These are phyloP conservation scores for Alnus rubra DNA, from an alignment of 306 rosid genomes.

Conservation along the genomic window DNA sequence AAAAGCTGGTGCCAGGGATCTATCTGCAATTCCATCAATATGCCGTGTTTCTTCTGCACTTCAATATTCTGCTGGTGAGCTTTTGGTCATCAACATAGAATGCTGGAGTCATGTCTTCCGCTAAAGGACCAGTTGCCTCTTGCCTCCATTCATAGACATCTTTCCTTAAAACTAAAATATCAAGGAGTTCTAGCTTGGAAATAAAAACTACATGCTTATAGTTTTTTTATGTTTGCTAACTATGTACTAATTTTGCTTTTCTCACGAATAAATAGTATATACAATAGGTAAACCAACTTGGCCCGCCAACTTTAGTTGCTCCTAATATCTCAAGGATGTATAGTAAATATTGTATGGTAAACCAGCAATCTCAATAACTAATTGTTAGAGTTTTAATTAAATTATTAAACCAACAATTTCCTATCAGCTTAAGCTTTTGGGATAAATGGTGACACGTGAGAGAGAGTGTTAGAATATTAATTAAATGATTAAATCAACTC, in stretches of 20 bases:
- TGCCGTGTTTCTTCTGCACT: slow-evolving; percentile 94
- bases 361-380: too few species aligned
- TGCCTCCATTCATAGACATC: not conserved
- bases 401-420: too few species aligned
- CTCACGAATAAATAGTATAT: not conserved
- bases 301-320: not conserved
- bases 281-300: not conserved
- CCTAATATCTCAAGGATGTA: not conserved
- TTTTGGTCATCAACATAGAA: slow-evolving; percentile 10
- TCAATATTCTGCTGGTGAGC: slow-evolving; percentile 91
- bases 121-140: not conserved
- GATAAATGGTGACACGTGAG: too few species aligned
- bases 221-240: not conserved
- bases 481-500: too few species aligned
- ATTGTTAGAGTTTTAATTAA: too few species aligned
- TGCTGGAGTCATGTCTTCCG: not conserved
- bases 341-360: too few species aligned
- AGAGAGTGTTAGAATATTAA: too few species aligned
- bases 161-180: not conserved
- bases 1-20: slow-evolving; percentile 96
- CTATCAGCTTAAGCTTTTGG: too few species aligned
- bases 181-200: not conserved
- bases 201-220: not conserved
- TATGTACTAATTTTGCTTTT: not conserved
- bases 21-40: slow-evolving; percentile 95